These are phyloP conservation scores for Friedmanniomyces simplex DNA, from an alignment of 495 filamentous ascomycete species.

Conservation along the genomic window DNA sequence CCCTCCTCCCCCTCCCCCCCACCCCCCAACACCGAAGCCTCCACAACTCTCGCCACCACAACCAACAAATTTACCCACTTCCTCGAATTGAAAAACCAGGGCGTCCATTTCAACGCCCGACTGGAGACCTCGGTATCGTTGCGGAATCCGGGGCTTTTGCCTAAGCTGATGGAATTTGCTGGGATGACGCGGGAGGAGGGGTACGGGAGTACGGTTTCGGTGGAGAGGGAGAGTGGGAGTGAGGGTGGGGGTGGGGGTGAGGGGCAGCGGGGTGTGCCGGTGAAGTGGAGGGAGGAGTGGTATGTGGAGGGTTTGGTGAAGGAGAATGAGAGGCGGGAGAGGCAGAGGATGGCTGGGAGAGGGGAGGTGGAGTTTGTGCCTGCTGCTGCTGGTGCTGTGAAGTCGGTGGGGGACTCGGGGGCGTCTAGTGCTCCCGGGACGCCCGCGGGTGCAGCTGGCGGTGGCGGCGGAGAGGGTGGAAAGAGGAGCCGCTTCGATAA, in stretches of 20 bases:
- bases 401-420: too few species aligned
- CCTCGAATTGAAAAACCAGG: conserved; percentile 70
- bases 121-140: conserved; percentile 59
- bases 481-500: neutral
- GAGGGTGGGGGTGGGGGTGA: neutral
- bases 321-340: conserved; percentile 49
- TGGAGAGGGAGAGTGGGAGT: too few species aligned
- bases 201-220: conserved; percentile 62
- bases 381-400: conserved; percentile 21
- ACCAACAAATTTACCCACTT: conserved; percentile 76
- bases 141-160: conserved; percentile 68
- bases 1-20: conserved; percentile 74
- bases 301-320: conserved; percentile 63
- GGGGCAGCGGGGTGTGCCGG: conserved; percentile 55
- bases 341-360: conserved; percentile 43
- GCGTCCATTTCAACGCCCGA: conserved; percentile 83
- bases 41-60: conserved; percentile 29
- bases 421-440: neutral
- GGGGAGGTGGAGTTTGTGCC: conserved; percentile 70
- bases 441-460: neutral
- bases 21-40: conserved; percentile 25
- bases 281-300: conserved; percentile 54
- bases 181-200: conserved; percentile 58
- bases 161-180: conserved; percentile 71
- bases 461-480: neutral